Conservation (phyloP, 148 eudicot genomes). For the Tetragonia tetragonoides region DNA sequence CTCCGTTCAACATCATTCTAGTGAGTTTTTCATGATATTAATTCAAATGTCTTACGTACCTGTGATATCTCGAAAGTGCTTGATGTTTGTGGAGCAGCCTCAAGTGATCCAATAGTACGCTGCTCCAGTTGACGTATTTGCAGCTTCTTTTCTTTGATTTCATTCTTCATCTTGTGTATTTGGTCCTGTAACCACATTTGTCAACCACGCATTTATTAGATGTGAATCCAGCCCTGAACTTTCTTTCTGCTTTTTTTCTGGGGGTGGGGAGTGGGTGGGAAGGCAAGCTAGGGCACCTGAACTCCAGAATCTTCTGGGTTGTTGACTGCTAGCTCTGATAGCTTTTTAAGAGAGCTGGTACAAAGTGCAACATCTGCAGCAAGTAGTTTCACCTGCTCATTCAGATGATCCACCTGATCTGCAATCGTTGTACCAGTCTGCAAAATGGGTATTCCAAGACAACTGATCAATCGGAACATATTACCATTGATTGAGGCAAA, state of each 20-base stretch:
- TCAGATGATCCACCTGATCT: conserved; percentile 70
- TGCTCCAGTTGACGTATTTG: conserved; percentile 21
- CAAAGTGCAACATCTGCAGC: conserved; percentile 80
- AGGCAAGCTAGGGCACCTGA: conserved; percentile 19
- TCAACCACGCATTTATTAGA: neutral
- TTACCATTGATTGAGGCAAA: neutral
- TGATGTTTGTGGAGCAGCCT: conserved; percentile 8
- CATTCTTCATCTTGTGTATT: conserved; percentile 22
- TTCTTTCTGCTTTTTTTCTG: neutral
- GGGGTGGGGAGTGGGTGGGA: neutral
- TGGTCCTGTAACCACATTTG: conserved; percentile 17
- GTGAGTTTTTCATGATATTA: neutral
- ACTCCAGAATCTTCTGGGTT: conserved; percentile 13
- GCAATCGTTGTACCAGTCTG: conserved; percentile 54
- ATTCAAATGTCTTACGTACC: conserved; percentile 12
- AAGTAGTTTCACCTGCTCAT: conserved; percentile 87
- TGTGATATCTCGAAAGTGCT: conserved; percentile 8
- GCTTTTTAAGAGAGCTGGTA: conserved; percentile 58
- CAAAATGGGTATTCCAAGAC: neutral
- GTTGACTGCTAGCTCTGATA: conserved; percentile 12
- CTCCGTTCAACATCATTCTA: neutral
- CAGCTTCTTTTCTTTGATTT: conserved; percentile 21
- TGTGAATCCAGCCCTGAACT: neutral
- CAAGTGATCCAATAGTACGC: conserved; percentile 19
- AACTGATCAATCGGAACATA: neutral